Percentiles rank a stretch among this genome's conserved stretches.
phyloP scores from a whole-genome alignment of 192 early-diverging fungal genomes.

The Coemansia sp. region DNA sequence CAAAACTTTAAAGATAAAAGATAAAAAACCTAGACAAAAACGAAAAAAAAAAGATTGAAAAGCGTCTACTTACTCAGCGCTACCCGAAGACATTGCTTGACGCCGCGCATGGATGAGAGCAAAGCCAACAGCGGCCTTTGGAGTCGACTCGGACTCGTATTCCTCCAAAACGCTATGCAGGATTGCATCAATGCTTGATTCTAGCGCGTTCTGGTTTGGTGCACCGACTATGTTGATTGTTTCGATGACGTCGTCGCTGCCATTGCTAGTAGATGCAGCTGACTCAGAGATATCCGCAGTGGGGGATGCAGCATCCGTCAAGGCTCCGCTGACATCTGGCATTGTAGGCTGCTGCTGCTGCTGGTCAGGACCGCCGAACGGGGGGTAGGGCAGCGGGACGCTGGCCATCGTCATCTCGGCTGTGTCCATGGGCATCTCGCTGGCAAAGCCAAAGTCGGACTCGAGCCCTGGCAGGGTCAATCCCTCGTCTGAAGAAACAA shows the following conservation, averaged over 20 bases:
- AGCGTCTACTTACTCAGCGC: not conserved
- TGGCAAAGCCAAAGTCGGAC: not conserved
- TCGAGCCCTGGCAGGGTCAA: not conserved
- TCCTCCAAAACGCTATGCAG: conserved; percentile 50
- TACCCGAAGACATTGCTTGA: not conserved
- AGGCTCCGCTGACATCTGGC: not conserved
- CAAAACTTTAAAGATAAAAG: not conserved
- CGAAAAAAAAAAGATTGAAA: not conserved
- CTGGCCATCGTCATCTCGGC: conserved; percentile 11
- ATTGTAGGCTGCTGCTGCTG: conserved; percentile 15
- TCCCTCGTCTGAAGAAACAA: not conserved
- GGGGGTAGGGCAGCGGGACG: conserved; percentile 8
- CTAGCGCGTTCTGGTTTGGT: conserved; percentile 33
- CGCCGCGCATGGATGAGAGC: conserved; percentile 49
- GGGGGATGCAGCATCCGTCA: not conserved
- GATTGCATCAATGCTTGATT: conserved; percentile 51
- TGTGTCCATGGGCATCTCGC: conserved; percentile 1
- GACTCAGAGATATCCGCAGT: not conserved
- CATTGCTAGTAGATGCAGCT: not conserved
- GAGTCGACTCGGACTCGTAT: conserved; percentile 41
- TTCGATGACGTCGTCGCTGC: conserved; percentile 11
- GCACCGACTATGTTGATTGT: conserved; percentile 43
- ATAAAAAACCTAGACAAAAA: not conserved
- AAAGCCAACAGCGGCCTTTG: conserved; percentile 55
- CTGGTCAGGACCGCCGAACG: conserved; percentile 8